Percentiles rank a stretch among this genome's conserved stretches.
These are phyloP conservation scores for Dipteronia dyeriana DNA, from an alignment of 345 rosid species.

Conservation along the genomic window DNA sequence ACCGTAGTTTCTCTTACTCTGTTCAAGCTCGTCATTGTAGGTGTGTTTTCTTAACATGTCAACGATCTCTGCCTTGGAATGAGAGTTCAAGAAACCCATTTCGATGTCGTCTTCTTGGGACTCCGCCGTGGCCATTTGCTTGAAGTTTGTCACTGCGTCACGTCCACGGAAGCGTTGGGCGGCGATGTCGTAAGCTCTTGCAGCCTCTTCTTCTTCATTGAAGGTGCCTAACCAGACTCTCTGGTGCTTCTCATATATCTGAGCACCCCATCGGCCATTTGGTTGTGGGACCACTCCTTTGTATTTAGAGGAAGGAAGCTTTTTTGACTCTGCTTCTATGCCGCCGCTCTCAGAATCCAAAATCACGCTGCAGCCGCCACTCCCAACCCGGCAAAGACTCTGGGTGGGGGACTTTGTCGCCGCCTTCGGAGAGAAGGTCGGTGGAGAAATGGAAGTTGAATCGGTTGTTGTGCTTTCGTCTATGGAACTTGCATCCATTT, in stretches of 20 bases:
- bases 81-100: constrained; percentile 56
- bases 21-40: constrained; percentile 70
- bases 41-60: constrained; percentile 94
- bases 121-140: constrained; percentile 19
- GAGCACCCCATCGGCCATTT: constrained; percentile 96
- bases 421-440: constrained; percentile 20
- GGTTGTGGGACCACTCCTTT: constrained; percentile 99
- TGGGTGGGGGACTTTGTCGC: constrained; percentile 28
- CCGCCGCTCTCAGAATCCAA: constrained; percentile 56
- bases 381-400: constrained; percentile 55
- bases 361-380: constrained; percentile 57
- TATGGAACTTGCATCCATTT: constrained; percentile 56
- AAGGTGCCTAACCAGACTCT: constrained; percentile 95
- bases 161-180: constrained; percentile 83
- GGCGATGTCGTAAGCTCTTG: constrained; percentile 81
- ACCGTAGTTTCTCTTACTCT: constrained; percentile 52
- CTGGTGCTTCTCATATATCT: constrained; percentile 96
- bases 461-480: constrained; percentile 57
- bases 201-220: constrained; percentile 81
- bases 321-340: constrained; percentile 74
- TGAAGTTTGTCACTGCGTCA: constrained; percentile 80
- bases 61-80: constrained; percentile 82
- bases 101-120: constrained; percentile 43
- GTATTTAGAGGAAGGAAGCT: constrained; percentile 82
- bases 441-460: constrained; percentile 42